phyloP scores from a whole-genome alignment of 2,329 filamentous ascomycete species.

The Elsinoe australis region DNA sequence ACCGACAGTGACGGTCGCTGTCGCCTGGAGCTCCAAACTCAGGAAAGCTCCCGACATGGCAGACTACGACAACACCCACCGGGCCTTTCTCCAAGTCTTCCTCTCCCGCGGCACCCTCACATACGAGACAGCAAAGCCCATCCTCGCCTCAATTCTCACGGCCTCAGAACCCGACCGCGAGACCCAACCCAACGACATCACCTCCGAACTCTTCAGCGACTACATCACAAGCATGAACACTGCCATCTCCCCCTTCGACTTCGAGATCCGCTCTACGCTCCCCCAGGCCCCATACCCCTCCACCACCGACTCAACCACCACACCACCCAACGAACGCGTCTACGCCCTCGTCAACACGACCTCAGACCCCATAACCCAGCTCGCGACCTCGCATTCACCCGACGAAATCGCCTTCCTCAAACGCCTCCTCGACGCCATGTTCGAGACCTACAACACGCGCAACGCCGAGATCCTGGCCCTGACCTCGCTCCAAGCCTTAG shows the following conservation, averaged over 20 bases:
- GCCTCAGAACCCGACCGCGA: conserved; percentile 42
- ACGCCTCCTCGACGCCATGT: conserved; percentile 81
- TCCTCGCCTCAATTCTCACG: conserved; percentile 70
- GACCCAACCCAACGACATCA: conserved; percentile 55
- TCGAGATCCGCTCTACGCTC: conserved; percentile 69
- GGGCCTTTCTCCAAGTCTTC: conserved; percentile 85
- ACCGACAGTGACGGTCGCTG: too few species aligned
- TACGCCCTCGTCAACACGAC: conserved; percentile 84
- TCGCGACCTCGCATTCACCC: conserved; percentile 70
- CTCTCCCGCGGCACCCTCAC: conserved; percentile 72
- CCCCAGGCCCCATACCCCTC: conserved; percentile 43
- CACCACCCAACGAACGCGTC: conserved; percentile 44
- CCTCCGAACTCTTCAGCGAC: conserved; percentile 56
- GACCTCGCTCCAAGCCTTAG: conserved; percentile 68
- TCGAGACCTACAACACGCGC: conserved; percentile 74
- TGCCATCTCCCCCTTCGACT: conserved; percentile 70
- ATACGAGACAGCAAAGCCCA: conserved; percentile 60
- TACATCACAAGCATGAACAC: conserved; percentile 65
- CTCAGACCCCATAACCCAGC: conserved; percentile 74
- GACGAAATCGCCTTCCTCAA: conserved; percentile 90
- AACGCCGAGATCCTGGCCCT: conserved; percentile 79
- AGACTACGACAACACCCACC: conserved; percentile 59
- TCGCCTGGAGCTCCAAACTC: not conserved
- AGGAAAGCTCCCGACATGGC: conserved; percentile 4
- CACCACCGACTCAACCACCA: too few species aligned